Evolutionary conservation across 2,329 filamentous ascomycete genomes (phyloP), one percentile per base, ranked within the genome.

Genomic region (Rosellinia necatrix): DNA sequence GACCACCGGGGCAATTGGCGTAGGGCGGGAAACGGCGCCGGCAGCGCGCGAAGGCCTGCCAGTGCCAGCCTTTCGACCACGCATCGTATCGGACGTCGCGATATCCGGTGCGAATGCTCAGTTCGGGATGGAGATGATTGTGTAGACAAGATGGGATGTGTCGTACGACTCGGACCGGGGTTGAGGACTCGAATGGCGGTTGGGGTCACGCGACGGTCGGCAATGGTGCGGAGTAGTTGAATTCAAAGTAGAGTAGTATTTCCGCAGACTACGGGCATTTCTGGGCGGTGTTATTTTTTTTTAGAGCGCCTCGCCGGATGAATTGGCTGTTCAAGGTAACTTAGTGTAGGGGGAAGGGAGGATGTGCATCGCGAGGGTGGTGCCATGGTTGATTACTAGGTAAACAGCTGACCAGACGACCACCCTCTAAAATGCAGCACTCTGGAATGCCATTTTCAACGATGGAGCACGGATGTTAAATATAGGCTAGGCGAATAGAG

Each of bases 391-490:
- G 74, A 77, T 59, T 56, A 52, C 46, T 32, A 73, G 67, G 74
- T 68, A 69, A 70, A 70, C 71, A 49, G 29, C 41, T 49, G 70
- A 74, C 65, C 42, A 67, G 68, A 75, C 69, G 70, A 72, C 80
- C 78, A 82, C 79, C 79, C 78, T 81, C 77, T 81, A 83, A 63
- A 78, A 78, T 59, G 75, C 75, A 79, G 75, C 75, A 73, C 69
- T 70, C 71, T 72, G 70, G 51, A 73, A 66, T 61, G 68, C 72
- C 71, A 83, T 83, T 62, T 59, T 78, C 67, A 71, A 69, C 24
- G 62, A 68, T 68, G 42, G 48, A 53, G 35, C 53, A 24, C 56
- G 53, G 54, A 19, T 10, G 30, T 22, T 35, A 49, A 55, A 53
- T 53, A 53, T 40, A 54, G 47, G 47, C 37, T 48, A 24, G 43